A percentile compares a stretch with the other conserved stretches of the same genome.
Evolutionary conservation across 129 eudicot genomes (phyloP).

Genomic region (Centrapalus pauciflorus): DNA sequence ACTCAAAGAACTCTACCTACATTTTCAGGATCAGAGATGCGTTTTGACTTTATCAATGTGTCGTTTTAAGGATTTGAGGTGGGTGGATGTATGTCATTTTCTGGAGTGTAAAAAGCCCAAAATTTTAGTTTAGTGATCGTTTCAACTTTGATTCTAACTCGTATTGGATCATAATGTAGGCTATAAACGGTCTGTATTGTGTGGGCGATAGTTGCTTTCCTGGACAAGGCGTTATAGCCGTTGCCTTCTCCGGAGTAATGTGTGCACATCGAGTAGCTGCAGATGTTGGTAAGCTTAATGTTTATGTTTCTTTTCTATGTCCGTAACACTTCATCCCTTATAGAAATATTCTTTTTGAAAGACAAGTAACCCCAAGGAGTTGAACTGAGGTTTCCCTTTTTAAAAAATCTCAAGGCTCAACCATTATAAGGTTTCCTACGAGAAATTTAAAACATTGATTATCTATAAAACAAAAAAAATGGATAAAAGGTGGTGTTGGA

Average conservation of each 20-base stretch:
- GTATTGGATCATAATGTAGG: slow-evolving; percentile 50
- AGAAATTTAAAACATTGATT: too few species aligned
- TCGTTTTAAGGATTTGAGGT: background rate
- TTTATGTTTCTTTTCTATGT: background rate
- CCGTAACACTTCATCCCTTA: too few species aligned
- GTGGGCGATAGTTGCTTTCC: slow-evolving; percentile 99
- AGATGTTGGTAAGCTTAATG: slow-evolving; percentile 60
- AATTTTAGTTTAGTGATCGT: background rate
- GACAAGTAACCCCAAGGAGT: too few species aligned
- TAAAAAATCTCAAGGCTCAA: too few species aligned
- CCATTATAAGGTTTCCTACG: too few species aligned
- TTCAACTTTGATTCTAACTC: background rate
- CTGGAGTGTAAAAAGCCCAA: background rate
- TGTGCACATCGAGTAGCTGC: slow-evolving; percentile 99
- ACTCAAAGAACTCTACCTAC: background rate
- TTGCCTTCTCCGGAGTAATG: slow-evolving; percentile 96
- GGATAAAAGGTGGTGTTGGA: too few species aligned
- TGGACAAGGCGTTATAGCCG: slow-evolving; percentile 99
- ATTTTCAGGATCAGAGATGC: background rate
- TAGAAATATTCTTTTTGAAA: too few species aligned
- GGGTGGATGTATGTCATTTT: background rate
- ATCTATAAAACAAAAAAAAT: too few species aligned
- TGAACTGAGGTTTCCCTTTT: too few species aligned
- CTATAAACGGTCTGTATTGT: slow-evolving; percentile 80
- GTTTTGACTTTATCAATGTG: background rate